These are phyloP conservation scores for Pythium angustatum DNA, from an alignment of 352 stramenopile species.

Conservation along the genomic window DNA sequence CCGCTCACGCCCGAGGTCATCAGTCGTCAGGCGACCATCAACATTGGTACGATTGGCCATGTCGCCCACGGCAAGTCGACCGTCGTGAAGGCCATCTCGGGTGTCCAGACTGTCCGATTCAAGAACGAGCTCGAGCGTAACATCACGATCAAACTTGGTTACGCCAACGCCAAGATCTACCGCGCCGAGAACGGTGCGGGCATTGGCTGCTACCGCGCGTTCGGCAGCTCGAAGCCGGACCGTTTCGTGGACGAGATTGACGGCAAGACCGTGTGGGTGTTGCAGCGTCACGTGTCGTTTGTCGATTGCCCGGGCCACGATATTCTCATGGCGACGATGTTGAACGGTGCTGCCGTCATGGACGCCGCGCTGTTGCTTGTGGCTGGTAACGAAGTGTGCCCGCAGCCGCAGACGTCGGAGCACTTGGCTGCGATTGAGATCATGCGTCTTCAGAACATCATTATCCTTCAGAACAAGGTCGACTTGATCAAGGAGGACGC, in stretches of 20 bases:
- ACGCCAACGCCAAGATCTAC: slow-evolving; percentile 99
- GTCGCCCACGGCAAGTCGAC: slow-evolving; percentile 99
- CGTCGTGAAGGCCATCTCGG: slow-evolving; percentile 99
- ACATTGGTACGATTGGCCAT: slow-evolving; percentile 99
- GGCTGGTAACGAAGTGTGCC: slow-evolving; percentile 97
- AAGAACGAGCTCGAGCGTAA: slow-evolving; percentile 99
- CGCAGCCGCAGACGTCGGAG: slow-evolving; percentile 99
- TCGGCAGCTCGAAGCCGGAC: slow-evolving; percentile 87
- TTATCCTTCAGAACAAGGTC: slow-evolving; percentile 99
- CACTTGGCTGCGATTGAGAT: slow-evolving; percentile 99
- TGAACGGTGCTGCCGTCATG: slow-evolving; percentile 99
- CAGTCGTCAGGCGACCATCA: slow-evolving; percentile 98
- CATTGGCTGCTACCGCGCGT: slow-evolving; percentile 88
- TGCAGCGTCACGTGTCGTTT: slow-evolving; percentile 98
- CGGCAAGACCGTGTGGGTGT: slow-evolving; percentile 88
- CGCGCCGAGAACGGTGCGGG: slow-evolving; percentile 76
- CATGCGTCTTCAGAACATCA: slow-evolving; percentile 99
- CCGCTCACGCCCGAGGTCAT: slow-evolving; percentile 98
- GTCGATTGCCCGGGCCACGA: slow-evolving; percentile 99
- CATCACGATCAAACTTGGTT: slow-evolving; percentile 99
- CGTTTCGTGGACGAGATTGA: slow-evolving; percentile 86
- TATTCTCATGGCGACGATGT: slow-evolving; percentile 99
- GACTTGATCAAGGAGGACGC: slow-evolving; percentile 99
- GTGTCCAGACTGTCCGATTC: slow-evolving; percentile 98
- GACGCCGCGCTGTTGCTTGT: slow-evolving; percentile 98